Evolutionary conservation across 2,329 filamentous ascomycete genomes (phyloP), one percentile per base, ranked within the genome.

Genomic region (Sclerotiophoma versabilis): DNA sequence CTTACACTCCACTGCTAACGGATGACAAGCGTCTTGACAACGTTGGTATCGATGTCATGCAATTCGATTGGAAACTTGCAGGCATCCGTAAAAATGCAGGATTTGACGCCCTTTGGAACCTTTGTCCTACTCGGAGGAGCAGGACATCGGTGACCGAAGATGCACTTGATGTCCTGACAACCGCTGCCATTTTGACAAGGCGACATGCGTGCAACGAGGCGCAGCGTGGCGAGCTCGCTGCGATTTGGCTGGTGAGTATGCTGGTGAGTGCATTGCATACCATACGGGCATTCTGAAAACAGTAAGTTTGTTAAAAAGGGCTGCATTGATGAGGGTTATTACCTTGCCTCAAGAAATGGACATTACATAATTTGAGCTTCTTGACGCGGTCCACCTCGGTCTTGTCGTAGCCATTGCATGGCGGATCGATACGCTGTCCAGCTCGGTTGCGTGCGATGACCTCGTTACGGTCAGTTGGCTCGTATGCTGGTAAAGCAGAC

Each of bases 81-180:
- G 46, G 75, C 77, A 6, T 82, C 79, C 12, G 81, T 82, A 72
- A 84, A 85, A 62, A 83, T 81, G 65, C 85, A 87, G 15, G 77
- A 79, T 65, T 81, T 81, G 43, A 75, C 78, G 30, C 82, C 81
- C 23, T 79, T 77, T 53, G 79, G 74, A 27, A 77, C 78, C 19
- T 72, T 69, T 17, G 65, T 68, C 41, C 68, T 75, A 11, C 65
- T 57, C 14, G 64, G 62, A 0, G 78, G 79, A 57, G 83, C 83
- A 15, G 84, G 83, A 64, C 85, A 88, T 29, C 82, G 80, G 70
- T 88, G 85, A 19, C 85, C 85, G 64, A 87, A 87, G 45, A 87
- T 87, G 72, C 85, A 88, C 54, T 82, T 81, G 1, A 79, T 69
- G 55, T 87, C 85, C 44, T 83, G 77, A 63, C 85, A 88, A 12